Base-by-base conservation (phyloP, 2,329 filamentous ascomycete genomes). In the Aspergillus sp. region DNA sequence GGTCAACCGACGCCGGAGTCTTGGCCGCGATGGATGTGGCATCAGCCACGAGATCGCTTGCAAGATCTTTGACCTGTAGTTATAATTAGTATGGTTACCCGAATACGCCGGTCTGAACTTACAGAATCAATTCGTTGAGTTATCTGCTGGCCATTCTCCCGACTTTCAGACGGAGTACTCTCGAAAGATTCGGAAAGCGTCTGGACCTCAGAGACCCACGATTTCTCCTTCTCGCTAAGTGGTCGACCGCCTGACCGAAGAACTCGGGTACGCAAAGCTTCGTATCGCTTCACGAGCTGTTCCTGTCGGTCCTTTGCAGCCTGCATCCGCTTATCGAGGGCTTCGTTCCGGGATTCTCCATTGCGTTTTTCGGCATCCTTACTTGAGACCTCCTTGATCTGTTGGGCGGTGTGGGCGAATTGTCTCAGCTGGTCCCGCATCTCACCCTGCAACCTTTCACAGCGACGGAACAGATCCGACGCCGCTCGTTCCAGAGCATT, bases 381-480 rank as follows among this genome's bases (percentile, higher is more conserved):
- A 58, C 75, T 73, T 0, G 74, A 73, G 10, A 81, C 71, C 47
- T 72, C 71, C 62, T 78, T 77, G 60, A 82, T 73, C 9, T 78
- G 73, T 46, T 80, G 77, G 2, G 79, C 78, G 16, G 80, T 71
- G 58, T 80, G 78, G 1, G 73, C 72, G 26, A 81, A 72, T 42
- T 78, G 77, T 54, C 73, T 75, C 29, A 82, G 66, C 63, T 82
- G 81, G 49, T 81, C 78, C 12, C 71, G 69, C 66, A 83, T 76
- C 64, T 82, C 81, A 14, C 77, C 75, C 58, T 75, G 74, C 49
- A 83, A 63, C 18, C 79, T 71, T 56, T 82, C 79, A 61, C 80
- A 82, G n/a, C 80, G 77, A 39, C 80, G 78, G 70, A 82, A 82
- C n/a, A 83, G 71, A 63, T 82, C 80, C 2, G 81, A 79, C 11